A percentile compares a stretch with the other conserved stretches of the same genome.
These are phyloP conservation scores for Hymenoscyphus infarciens DNA, from an alignment of 2,329 filamentous ascomycete genomes.

Conservation along the genomic window DNA sequence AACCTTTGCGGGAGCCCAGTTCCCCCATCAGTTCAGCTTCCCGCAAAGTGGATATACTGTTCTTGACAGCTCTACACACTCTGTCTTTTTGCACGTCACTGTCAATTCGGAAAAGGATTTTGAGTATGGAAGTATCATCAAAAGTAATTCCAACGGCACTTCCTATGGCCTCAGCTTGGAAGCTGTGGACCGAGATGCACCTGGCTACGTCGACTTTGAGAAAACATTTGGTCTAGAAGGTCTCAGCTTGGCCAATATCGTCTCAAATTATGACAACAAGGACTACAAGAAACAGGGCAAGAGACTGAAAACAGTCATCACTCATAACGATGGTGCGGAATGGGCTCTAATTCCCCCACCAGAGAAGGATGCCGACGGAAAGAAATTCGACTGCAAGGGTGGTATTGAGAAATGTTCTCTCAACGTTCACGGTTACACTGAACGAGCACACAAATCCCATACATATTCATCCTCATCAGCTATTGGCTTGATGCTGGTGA, in stretches of 20 bases:
- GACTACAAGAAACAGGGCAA: slow-evolving; percentile 61
- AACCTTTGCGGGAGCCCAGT: slow-evolving; percentile 76
- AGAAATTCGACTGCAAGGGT: slow-evolving; percentile 65
- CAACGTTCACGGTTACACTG: slow-evolving; percentile 94
- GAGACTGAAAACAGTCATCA: slow-evolving; percentile 84
- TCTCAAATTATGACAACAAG: slow-evolving; percentile 64
- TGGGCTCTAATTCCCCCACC: slow-evolving; percentile 80
- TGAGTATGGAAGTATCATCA: slow-evolving; percentile 83
- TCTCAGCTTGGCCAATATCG: slow-evolving; percentile 80
- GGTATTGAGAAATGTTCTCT: slow-evolving; percentile 71
- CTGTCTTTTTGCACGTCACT: slow-evolving; percentile 89
- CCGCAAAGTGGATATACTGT: slow-evolving; percentile 84
- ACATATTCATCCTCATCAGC: slow-evolving; percentile 87
- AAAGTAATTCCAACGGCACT: slow-evolving; percentile 98
- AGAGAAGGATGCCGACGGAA: slow-evolving; percentile 63
- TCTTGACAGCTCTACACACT: slow-evolving; percentile 89
- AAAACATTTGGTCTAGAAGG: slow-evolving; percentile 92
- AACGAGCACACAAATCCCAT: slow-evolving; percentile 74
- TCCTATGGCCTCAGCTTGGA: slow-evolving; percentile 83
- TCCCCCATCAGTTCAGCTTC: slow-evolving; percentile 80
- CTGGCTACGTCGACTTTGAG: slow-evolving; percentile 89
- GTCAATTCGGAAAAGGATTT: slow-evolving; percentile 62
- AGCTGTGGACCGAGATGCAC: slow-evolving; percentile 74
- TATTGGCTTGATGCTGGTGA: slow-evolving; percentile 83
- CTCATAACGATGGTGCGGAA: slow-evolving; percentile 90